A percentile compares a stretch with the other conserved stretches of the same genome.
Conservation (phyloP, 371 early-diverging fungal species). For the Mucor lusitanicus region DNA sequence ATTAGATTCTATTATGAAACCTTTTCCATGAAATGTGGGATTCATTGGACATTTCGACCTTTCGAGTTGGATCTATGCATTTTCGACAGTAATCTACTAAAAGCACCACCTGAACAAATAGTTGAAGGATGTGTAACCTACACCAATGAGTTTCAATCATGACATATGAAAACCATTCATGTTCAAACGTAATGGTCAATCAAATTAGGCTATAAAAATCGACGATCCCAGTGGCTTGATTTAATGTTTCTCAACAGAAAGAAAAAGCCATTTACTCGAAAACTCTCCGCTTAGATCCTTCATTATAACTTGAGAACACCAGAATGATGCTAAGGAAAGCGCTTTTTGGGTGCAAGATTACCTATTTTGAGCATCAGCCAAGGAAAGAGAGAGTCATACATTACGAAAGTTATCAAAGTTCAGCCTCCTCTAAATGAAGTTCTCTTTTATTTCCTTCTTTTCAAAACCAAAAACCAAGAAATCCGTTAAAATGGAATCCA, state of each 20-base stretch:
- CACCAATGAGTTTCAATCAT: background rate
- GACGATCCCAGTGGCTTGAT: background rate
- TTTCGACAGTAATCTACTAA: background rate
- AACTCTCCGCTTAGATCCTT: too few relatives aligned
- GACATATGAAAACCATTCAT: too few relatives aligned
- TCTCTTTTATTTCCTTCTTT: slow-evolving; percentile 8
- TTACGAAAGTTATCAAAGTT: background rate
- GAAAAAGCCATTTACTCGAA: too few relatives aligned
- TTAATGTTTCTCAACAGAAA: too few relatives aligned
- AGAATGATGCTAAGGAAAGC: background rate
- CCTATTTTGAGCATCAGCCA: background rate
- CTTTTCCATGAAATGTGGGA: background rate
- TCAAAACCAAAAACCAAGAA: background rate
- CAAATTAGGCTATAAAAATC: background rate
- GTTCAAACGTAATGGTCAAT: background rate
- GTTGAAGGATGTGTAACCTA: background rate
- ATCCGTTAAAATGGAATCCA: background rate
- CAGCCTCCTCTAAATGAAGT: slow-evolving; percentile 5
- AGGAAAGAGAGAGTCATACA: background rate
- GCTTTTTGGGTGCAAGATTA: background rate
- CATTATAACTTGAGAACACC: too few relatives aligned
- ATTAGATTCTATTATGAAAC: background rate
- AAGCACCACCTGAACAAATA: background rate
- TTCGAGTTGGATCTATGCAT: background rate
- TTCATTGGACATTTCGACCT: background rate